Evolutionary conservation across 306 rosid genomes (phyloP), one percentile per base, ranked within the genome.

Genomic region (Quercus aquifolioides): DNA sequence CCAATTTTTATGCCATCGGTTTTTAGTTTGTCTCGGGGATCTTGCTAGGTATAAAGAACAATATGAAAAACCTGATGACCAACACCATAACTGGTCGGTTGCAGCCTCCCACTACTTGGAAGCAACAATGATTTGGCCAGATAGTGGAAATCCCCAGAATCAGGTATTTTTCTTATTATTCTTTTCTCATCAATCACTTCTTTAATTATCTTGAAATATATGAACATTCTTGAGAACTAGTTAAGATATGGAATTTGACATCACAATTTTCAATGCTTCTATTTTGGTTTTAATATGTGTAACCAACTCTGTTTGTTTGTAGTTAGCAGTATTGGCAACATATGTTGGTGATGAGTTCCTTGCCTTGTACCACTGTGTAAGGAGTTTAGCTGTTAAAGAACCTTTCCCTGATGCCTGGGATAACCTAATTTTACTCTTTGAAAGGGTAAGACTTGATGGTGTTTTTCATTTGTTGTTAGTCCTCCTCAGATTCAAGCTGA

Each of bases 241-340:
- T 28, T 38, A 58, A 7, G 6, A 56, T 11, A 14, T 35, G 56
- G 41, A 75, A 21, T 19, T 81, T n/a, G 12, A 57, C 17, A 69
- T n/a, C 49, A 55, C 26, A 56, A 56, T 68, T 30, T 57, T n/a
- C 15, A 69, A 21, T 35, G 19, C 7, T 49, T 3, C 33, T 74
- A 80, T 73, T 46, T 58, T 75, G 52, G 54, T 56, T 65, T 49
- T 46, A 67, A 67, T 77, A 76, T 75, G 62, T 64, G 58, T 79
- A 76, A 51, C 49, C 23, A 25, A 18, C 11, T 43, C 69, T 79
- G 46, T 72, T 73, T 54, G 21, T 84, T 74, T 74, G 75, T 85
- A 96, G 99, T 86, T 96, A 88, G 99, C 99, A 74, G 99, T 96
- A 38, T 82, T 96, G 90, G 99, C 99, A 25, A 96, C 90, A 8